Conservation (phyloP, 306 rosid genomes). For the Corylus americana region DNA sequence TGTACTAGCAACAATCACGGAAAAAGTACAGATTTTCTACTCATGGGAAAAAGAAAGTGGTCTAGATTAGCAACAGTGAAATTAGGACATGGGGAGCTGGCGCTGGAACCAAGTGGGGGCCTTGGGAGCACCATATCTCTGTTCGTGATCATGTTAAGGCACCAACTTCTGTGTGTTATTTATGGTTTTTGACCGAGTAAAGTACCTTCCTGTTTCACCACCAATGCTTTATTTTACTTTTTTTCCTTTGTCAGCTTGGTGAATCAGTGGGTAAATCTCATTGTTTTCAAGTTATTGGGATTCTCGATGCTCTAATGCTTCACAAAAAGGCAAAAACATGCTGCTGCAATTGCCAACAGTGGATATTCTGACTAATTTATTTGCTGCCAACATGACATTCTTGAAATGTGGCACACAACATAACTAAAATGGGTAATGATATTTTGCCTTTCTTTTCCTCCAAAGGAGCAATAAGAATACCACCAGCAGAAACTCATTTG, state of each 20-base stretch:
- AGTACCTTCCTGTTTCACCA: background rate
- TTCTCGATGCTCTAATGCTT: too few relatives aligned
- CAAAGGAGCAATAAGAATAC: background rate
- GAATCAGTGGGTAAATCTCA: too few relatives aligned
- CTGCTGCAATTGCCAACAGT: background rate
- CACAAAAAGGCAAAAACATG: too few relatives aligned
- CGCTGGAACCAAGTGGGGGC: constrained; percentile 6
- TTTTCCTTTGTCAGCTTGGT: too few relatives aligned
- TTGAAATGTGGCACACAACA: background rate
- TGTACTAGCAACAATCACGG: constrained; percentile 51
- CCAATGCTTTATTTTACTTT: background rate
- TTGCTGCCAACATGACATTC: background rate
- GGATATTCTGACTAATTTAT: too few relatives aligned
- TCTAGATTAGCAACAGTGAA: constrained; percentile 36
- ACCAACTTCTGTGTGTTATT: too few relatives aligned
- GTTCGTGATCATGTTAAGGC: constrained; percentile 32
- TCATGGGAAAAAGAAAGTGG: constrained; percentile 11
- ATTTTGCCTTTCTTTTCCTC: background rate
- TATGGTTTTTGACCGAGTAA: background rate
- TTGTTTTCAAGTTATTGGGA: too few relatives aligned
- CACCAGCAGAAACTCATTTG: background rate
- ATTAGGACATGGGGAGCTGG: constrained; percentile 28
- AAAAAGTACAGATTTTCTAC: constrained; percentile 41
- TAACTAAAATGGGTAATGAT: background rate
- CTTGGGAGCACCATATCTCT: constrained; percentile 6